phyloP scores from a whole-genome alignment of 2,329 filamentous ascomycete genomes.

The Fusarium cyanostomum region DNA sequence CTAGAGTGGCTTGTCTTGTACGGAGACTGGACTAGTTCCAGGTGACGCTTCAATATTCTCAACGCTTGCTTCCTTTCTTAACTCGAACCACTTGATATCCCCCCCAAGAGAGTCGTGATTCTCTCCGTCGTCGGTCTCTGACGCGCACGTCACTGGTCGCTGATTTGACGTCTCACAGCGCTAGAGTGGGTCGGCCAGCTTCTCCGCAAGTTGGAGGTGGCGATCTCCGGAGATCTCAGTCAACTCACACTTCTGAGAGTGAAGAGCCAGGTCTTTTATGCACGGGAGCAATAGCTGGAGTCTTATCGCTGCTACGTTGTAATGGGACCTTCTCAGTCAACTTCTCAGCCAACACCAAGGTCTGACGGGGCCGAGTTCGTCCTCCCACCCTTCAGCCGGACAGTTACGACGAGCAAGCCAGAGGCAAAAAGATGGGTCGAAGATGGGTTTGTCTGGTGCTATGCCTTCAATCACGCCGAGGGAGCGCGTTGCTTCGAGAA shows the following conservation, averaged over 20 bases:
- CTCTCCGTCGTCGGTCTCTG: constrained; percentile 20
- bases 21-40: not conserved
- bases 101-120: not conserved
- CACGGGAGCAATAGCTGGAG: not conserved
- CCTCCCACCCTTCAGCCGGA: constrained; percentile 48
- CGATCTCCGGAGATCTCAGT: constrained; percentile 22
- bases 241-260: not conserved
- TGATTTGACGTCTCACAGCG: constrained; percentile 34
- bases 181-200: constrained; percentile 29
- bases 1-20: no score
- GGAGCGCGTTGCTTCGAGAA: constrained; percentile 67
- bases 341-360: constrained; percentile 13
- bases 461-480: constrained; percentile 77
- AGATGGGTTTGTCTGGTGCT: constrained; percentile 73
- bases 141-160: constrained; percentile 24
- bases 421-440: constrained; percentile 71
- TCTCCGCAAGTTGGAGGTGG: constrained; percentile 32
- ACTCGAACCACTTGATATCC: not conserved
- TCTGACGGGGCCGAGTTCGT: constrained; percentile 28
- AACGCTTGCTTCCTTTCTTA: not conserved
- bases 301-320: not conserved
- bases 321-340: constrained; percentile 28
- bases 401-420: constrained; percentile 60
- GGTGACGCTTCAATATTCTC: not conserved
- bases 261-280: not conserved